Conservation (phyloP, 352 stramenopile species). For the Nothophytophthora sp. region DNA sequence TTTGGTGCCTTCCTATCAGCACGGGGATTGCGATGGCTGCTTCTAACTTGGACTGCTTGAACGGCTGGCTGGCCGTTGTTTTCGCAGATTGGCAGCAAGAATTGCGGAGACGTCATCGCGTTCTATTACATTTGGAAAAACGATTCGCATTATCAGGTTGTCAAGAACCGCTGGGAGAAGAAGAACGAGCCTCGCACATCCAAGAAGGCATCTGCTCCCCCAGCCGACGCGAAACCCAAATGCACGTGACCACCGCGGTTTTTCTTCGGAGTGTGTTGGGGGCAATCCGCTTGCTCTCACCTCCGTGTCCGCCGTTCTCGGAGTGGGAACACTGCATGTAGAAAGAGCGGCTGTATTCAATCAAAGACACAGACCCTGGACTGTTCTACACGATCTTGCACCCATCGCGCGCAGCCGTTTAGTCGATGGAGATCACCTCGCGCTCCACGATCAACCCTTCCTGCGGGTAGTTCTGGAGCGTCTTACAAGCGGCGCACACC, state of each 20-base stretch:
- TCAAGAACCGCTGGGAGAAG: constrained; percentile 81
- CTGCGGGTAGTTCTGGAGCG: constrained; percentile 58
- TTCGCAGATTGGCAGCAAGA: constrained; percentile 66
- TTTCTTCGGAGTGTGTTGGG: neutral
- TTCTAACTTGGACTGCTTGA: no score
- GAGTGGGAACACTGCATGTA: neutral
- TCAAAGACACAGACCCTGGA: constrained; percentile 14
- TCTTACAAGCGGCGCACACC: constrained; percentile 78
- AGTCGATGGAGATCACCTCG: constrained; percentile 76
- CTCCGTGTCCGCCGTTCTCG: no score
- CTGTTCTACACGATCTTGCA: constrained; percentile 13
- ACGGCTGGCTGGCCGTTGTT: no score
- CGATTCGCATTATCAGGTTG: constrained; percentile 78
- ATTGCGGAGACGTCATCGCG: constrained; percentile 69
- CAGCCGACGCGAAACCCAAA: constrained; percentile 24
- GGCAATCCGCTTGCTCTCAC: no score
- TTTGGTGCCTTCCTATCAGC: neutral
- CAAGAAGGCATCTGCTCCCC: constrained; percentile 38
- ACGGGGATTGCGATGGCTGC: neutral
- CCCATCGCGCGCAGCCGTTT: constrained; percentile 11
- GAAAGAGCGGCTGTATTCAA: constrained; percentile 15
- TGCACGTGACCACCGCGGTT: constrained; percentile 6
- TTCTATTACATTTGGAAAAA: constrained; percentile 92
- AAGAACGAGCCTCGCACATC: constrained; percentile 27
- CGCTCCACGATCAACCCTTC: constrained; percentile 52